Evolutionary conservation across 2,329 filamentous ascomycete species (phyloP), one percentile per base, ranked within the genome.

Genomic region (Cladophialophora exuberans): DNA sequence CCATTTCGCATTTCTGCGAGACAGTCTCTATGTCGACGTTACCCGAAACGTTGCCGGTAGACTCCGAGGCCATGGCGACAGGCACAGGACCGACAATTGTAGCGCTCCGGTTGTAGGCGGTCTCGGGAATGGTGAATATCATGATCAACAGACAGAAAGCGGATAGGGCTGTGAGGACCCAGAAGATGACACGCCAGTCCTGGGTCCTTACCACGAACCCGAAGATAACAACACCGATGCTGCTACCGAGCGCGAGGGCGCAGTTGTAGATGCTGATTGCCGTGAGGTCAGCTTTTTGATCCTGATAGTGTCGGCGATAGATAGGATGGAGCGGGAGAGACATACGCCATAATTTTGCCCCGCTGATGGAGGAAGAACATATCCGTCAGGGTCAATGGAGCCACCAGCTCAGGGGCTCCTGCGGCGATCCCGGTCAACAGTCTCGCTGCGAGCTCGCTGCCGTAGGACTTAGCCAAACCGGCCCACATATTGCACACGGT

Each of bases 301-400:
- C 30, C 6, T 6, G n/a, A n/a, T n/a, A 15, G 7, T 38, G 17
- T 13, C 15, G 13, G 35, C 23, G 31, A 22, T 30, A 28, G 31
- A 23, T 26, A 18, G 38, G 22, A 42, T 20, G 11, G 38, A 33
- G 36, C 11, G 30, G 4, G 38, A 35, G 48, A 33, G 20, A 69
- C 73, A 61, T 64, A 75, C 60, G 77, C 75, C 77, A 81, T 83
- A 35, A 79, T 68, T 1, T 72, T 67, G 1, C 79, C 80, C 47
- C 81, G 71, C 62, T 84, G 77, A 58, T 84, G 80, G 13, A 83
- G 68, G 64, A 82, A 83, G 67, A 83, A 83, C 23, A 83, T 66
- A 59, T 83, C 81, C 2, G 79, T 70, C 44, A 83, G 80, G 1
- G 79, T 80, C 9, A 81, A 68, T 1, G 79, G 80, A 1, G 77